Conservation (phyloP, 2,329 filamentous ascomycete genomes). For the Cladosporium sp. region DNA sequence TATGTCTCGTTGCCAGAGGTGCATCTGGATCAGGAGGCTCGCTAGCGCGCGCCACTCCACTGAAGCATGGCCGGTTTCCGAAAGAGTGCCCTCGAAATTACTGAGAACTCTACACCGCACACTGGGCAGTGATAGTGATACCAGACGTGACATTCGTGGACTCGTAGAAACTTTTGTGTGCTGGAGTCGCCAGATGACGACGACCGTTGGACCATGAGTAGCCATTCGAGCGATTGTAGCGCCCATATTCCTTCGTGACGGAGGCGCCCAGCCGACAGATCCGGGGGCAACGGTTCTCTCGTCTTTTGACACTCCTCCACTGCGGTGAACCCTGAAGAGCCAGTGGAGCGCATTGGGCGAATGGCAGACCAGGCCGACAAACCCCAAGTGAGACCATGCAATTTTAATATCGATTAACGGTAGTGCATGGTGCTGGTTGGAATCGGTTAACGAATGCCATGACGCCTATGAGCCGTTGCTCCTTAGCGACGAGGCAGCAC, state of each 20-base stretch:
- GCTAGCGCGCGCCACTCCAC: neutral
- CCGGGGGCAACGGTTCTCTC: neutral
- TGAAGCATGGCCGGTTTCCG: neutral
- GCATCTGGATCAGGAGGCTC: slow-evolving; percentile 3
- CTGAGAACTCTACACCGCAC: neutral
- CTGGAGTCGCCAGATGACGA: neutral
- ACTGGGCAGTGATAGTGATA: neutral
- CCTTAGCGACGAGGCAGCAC: slow-evolving; percentile 2
- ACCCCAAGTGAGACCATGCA: slow-evolving; percentile 7
- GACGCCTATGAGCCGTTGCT: neutral
- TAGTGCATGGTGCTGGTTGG: slow-evolving; percentile 1
- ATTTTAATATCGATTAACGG: slow-evolving; percentile 11
- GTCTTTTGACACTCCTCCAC: neutral
- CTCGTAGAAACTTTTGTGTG: neutral
- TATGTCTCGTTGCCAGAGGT: slow-evolving; percentile 4
- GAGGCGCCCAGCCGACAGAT: neutral
- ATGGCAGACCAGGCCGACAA: neutral
- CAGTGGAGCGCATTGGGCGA: neutral
- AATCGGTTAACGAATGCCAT: slow-evolving; percentile 8
- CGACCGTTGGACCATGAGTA: neutral
- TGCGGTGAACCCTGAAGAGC: slow-evolving; percentile 3
- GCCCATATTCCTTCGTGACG: neutral
- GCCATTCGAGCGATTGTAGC: neutral
- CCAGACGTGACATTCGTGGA: no score
- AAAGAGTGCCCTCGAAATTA: neutral